Evolutionary conservation across 108 stramenopile genomes (phyloP), one percentile per base, ranked within the genome.

Genomic region (Discostella pseudostelligera): DNA sequence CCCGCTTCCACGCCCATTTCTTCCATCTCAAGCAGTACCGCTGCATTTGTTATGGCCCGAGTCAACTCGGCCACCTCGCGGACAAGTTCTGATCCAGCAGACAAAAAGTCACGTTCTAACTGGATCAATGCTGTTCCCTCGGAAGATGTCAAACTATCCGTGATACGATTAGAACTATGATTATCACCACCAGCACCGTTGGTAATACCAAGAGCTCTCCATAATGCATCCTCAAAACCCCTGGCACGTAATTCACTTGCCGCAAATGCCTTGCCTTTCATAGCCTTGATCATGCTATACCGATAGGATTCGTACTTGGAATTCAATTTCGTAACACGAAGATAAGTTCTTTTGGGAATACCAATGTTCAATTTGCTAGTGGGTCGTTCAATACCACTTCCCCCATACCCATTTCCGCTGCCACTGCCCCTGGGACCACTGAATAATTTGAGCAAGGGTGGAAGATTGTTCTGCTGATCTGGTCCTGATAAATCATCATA

Each of bases 321-420:
- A 73, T 95, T 95, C 14, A 92, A 36, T 43, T 87, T 78, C 49
- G 79, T 86, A 3, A 95, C 72, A 35, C 67, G 71, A 26, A 95
- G 39, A 69, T 76, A 95, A 45, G 88, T 58, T 16, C 40, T 43
- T 20, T 57, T 47, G 28, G 92, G 92, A 28, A 93, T 76, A 12
- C 92, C 92, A 42, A 85, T 69, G 39, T 78, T 78, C n/a, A 58
- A 47, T 84, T 88, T 63, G 59, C 63, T 25, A 60, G 83, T 29
- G 44, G 74, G 60, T n/a, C 62, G 17, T 40, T 73, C 37, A 22
- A 68, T 39, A 1, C 9, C 14, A 4, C 37, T 28, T 32, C 40
- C 45, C 4, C 42, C 37, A 10, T 10, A 13, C 25, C 25, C 9
- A 1, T 5, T 8, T 13, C 32, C 39, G 39, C 68, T 26, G 3